Evolutionary conservation across 2,329 filamentous ascomycete genomes (phyloP).

Genomic region (Fusarium cyanostomum): DNA sequence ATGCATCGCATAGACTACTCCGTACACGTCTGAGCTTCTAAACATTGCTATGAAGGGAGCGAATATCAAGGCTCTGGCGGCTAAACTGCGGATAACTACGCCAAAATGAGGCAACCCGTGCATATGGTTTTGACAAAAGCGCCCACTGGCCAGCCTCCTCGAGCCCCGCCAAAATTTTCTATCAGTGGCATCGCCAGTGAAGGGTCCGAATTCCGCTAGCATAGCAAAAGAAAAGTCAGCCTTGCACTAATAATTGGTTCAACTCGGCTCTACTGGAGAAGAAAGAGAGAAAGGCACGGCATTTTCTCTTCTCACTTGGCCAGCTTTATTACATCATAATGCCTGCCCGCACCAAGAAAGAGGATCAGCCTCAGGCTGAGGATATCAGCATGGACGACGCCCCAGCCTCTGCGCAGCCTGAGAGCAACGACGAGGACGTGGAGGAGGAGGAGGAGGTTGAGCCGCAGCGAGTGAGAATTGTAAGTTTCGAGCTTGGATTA

Average conservation of each 20-base stretch:
- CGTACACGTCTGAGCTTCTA: too few relatives aligned
- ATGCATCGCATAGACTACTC: too few relatives aligned
- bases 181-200: conserved; percentile 12
- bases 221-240: conserved; percentile 1
- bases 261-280: background rate
- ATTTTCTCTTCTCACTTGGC: background rate
- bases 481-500: conserved; percentile 47
- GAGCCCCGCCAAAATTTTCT: conserved; percentile 35
- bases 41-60: background rate
- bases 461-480: conserved; percentile 69
- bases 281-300: background rate
- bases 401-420: conserved; percentile 51
- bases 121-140: too few relatives aligned
- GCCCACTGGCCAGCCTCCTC: conserved; percentile 11
- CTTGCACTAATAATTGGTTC: conserved; percentile 9
- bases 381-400: conserved; percentile 58
- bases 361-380: conserved; percentile 43
- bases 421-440: conserved; percentile 48
- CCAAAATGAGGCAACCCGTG: too few relatives aligned
- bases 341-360: conserved; percentile 53
- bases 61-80: background rate
- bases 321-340: conserved; percentile 41
- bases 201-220: conserved; percentile 15
- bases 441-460: conserved; percentile 56
- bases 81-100: too few relatives aligned